Percentiles rank a stretch among this genome's conserved stretches.
These are phyloP conservation scores for Neospermospora avenae DNA, from an alignment of 2,329 filamentous ascomycete species.

Conservation along the genomic window DNA sequence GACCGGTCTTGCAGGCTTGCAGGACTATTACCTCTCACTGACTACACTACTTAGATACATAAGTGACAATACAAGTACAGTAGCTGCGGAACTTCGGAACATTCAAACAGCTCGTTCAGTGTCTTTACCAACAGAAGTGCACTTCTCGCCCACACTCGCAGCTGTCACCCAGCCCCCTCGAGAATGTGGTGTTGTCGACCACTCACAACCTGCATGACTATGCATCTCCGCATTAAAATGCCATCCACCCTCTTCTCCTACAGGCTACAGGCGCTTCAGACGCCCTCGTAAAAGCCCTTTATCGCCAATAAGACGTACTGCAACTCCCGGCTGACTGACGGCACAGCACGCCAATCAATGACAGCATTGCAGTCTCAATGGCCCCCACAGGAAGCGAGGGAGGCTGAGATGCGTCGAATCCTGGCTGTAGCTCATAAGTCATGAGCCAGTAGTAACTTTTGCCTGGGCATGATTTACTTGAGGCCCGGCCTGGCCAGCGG, in stretches of 20 bases:
- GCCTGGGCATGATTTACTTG: neutral
- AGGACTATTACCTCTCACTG: neutral
- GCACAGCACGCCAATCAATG: neutral
- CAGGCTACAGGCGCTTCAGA: neutral
- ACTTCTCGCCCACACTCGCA: neutral
- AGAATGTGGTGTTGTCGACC: neutral
- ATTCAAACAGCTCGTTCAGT: neutral
- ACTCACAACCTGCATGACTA: neutral
- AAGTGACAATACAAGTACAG: neutral
- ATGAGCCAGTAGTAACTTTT: neutral
- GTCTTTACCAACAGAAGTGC: neutral
- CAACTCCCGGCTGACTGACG: neutral
- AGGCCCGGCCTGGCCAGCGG: neutral
- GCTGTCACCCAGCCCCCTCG: neutral
- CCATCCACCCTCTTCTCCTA: neutral
- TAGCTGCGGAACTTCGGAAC: neutral
- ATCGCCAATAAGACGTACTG: neutral
- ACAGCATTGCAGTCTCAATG: neutral
- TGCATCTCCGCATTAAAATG: neutral
- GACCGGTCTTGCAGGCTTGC: too few relatives aligned
- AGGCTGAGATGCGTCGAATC: slow-evolving; percentile 5
- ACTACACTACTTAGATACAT: neutral
- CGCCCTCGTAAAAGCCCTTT: neutral
- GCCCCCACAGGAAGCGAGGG: neutral
- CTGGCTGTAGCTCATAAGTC: neutral